These are phyloP conservation scores for Suhomyces sp. DNA, from an alignment of 805 yeast species.

Conservation along the genomic window DNA sequence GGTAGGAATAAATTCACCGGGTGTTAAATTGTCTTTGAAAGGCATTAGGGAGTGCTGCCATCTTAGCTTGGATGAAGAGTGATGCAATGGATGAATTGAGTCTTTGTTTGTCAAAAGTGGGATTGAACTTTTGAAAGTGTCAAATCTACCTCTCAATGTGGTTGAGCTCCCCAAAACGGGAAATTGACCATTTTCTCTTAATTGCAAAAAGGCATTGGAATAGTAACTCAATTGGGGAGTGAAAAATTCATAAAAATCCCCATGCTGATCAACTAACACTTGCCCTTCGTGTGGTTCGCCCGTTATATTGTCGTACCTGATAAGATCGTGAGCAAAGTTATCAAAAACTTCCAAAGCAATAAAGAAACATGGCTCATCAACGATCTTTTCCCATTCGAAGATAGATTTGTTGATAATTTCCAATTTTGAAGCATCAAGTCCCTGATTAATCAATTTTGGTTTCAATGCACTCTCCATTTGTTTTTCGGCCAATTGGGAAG, in stretches of 20 bases:
- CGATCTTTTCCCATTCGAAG: slow-evolving; percentile 65
- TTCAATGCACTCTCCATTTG: slow-evolving; percentile 44
- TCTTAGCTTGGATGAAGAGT: slow-evolving; percentile 41
- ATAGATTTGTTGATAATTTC: slow-evolving; percentile 72
- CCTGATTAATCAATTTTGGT: slow-evolving; percentile 32
- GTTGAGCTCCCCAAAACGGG: slow-evolving; percentile 33
- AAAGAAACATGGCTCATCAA: slow-evolving; percentile 69
- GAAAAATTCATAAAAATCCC: slow-evolving; percentile 74
- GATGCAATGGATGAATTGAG: slow-evolving; percentile 59
- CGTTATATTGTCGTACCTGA: slow-evolving; percentile 68
- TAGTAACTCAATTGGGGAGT: slow-evolving; percentile 59
- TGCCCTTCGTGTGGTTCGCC: slow-evolving; percentile 75
- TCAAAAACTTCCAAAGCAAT: slow-evolving; percentile 83
- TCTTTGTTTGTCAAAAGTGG: slow-evolving; percentile 32
- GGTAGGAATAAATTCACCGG: slow-evolving; percentile 83
- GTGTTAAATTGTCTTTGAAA: slow-evolving; percentile 61
- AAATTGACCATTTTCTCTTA: slow-evolving; percentile 48
- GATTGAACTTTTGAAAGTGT: slow-evolving; percentile 26
- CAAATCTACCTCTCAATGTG: slow-evolving; percentile 21
- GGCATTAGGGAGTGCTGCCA: slow-evolving; percentile 58
- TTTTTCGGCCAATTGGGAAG: slow-evolving; percentile 57
- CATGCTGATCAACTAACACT: slow-evolving; percentile 67
- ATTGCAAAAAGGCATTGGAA: slow-evolving; percentile 53
- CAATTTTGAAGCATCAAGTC: slow-evolving; percentile 56
- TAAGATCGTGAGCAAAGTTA: slow-evolving; percentile 78